phyloP scores from a whole-genome alignment of 1,284 basidiomycete species.

The Tilletia caries region DNA sequence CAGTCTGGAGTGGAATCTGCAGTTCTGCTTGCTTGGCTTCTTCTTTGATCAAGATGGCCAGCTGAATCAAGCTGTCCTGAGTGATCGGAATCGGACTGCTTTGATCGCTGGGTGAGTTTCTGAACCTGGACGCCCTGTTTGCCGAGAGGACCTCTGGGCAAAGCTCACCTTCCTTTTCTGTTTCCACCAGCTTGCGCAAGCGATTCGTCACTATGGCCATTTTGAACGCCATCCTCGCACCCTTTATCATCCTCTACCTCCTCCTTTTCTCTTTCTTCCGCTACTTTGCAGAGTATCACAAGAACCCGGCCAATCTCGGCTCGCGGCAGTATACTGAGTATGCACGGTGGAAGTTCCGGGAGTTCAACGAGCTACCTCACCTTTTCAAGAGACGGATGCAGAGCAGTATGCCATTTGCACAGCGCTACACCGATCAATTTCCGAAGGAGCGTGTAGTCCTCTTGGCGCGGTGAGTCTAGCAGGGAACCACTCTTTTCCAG shows the following conservation, averaged over 20 bases:
- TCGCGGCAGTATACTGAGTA: conserved; percentile 87
- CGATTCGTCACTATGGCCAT: conserved; percentile 95
- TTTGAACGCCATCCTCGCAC: conserved; percentile 87
- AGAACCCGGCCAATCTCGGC: conserved; percentile 90
- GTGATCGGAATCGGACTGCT: conserved; percentile 70
- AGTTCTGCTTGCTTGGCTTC: conserved; percentile 90
- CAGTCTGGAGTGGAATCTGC: conserved; percentile 91
- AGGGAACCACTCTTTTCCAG: background rate
- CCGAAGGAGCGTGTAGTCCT: conserved; percentile 89
- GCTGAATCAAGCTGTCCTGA: conserved; percentile 84
- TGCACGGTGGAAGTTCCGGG: conserved; percentile 96
- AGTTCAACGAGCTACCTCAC: conserved; percentile 97
- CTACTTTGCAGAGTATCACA: conserved; percentile 97
- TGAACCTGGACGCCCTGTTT: too few species aligned
- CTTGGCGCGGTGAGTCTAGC: conserved; percentile 69
- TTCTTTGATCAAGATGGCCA: conserved; percentile 81
- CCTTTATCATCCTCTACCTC: conserved; percentile 95
- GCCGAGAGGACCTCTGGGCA: background rate
- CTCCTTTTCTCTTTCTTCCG: conserved; percentile 98
- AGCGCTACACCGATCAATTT: conserved; percentile 94
- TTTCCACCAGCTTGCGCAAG: conserved; percentile 65
- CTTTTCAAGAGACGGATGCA: conserved; percentile 80
- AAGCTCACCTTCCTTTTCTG: background rate
- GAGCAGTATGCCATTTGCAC: conserved; percentile 81
- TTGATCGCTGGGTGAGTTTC: conserved; percentile 75